Base-by-base conservation (phyloP, 306 rosid genomes). In the Fagus crenata region DNA sequence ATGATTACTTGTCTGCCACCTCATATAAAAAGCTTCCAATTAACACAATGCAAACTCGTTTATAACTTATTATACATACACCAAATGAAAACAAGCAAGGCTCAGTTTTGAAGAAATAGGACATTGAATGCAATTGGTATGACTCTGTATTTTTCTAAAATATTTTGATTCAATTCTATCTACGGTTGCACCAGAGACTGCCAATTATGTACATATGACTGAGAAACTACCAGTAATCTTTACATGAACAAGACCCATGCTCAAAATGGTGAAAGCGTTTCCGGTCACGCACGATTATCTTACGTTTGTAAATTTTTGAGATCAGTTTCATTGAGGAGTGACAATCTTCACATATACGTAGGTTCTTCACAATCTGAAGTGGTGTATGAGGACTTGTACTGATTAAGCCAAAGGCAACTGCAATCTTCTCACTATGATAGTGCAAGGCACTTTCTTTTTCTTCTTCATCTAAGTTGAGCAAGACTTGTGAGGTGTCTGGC, bases 251-350 rank as follows among this genome's bases (percentile, higher is more conserved):
- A 4, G 76, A 77, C 32, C 96, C 96, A 46, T 84, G 71, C 73
- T 89, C 87, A 67, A 93, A 90, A 83, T 91, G 98, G 89, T 91
- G 96, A 83, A 91, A 93, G 5, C 93, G 90, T 71, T 90, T 91
- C 67, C 96, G 82, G 42, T 93, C 97, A 67, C 91, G 61, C 51
- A 91, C 81, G 42, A 80, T 76, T 55, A 93, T 90, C 88, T 60
- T 80, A 0, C 93, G 87, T 54, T 85, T 77, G 40, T 90, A 93
- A 53, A 87, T 54, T 81, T 82, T 86, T 14, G 96, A 89, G 71
- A 90, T 89, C 32, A 90, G 33, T 81, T 93, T 89, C 70, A 90
- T 74, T 11, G 93, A 88, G 15, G 93, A 82, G 75, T 91, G 98
- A 39, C 97, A 93, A 82, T 93, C 92, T 67, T 90, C 92, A 15